A percentile compares a stretch with the other conserved stretches of the same genome.
Conservation (phyloP, 2,329 filamentous ascomycete genomes). For the Colletotrichum incanum region DNA sequence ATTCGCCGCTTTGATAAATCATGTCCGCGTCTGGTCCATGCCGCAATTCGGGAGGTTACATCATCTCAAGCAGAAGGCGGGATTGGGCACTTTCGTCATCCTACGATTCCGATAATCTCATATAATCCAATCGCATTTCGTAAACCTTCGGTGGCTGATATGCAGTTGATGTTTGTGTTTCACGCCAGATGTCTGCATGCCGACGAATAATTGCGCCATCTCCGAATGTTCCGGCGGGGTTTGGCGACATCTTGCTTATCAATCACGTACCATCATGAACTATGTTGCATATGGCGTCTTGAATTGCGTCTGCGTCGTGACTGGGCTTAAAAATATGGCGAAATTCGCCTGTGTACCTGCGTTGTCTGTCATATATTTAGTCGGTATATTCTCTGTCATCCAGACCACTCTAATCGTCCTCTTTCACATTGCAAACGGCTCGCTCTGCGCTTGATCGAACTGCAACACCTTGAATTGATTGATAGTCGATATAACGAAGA, state of each 20-base stretch:
- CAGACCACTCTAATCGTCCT: too few species aligned
- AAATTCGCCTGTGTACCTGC: fast-evolving
- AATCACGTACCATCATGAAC: neutral
- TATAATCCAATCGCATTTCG: neutral
- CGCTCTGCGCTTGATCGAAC: neutral
- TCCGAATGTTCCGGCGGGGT: neutral
- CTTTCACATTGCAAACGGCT: neutral
- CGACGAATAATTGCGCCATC: neutral
- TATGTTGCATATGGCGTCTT: neutral
- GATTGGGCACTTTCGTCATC: too few species aligned
- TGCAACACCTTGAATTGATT: neutral
- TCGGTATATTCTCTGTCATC: neutral
- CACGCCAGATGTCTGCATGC: neutral
- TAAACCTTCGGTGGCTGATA: neutral
- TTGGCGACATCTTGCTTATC: neutral
- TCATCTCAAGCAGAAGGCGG: neutral
- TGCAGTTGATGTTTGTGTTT: too few species aligned
- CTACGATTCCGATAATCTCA: neutral
- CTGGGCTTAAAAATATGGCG: neutral
- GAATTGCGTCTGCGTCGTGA: neutral
- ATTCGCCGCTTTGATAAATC: neutral
- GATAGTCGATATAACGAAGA: too few species aligned
- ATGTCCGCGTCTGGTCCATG: neutral
- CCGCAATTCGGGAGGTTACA: neutral
- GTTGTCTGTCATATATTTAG: neutral